Evolutionary conservation across 257 asterid species (phyloP).

Genomic region (Jacaranda copaia): DNA sequence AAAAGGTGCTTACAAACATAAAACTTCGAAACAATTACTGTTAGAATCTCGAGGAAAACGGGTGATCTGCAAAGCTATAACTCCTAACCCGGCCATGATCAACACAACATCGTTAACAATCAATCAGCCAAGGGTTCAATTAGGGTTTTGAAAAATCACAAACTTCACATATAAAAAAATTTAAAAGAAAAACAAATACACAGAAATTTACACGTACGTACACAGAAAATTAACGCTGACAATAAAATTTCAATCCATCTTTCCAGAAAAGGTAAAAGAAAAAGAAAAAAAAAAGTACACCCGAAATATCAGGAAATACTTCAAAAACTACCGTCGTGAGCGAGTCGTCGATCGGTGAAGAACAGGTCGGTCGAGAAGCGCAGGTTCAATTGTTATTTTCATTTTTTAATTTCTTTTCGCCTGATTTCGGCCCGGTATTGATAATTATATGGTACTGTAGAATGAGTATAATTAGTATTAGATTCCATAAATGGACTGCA

Average conservation of each 20-base stretch:
- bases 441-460: conserved; percentile 35
- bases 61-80: conserved; percentile 62
- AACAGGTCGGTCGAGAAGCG: conserved; percentile 64
- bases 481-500: conserved; percentile 28
- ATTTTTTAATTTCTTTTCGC: conserved; percentile 31
- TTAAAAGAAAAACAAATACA: neutral
- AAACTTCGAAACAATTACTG: conserved; percentile 38
- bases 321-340: conserved; percentile 43
- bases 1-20: conserved; percentile 41
- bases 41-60: conserved; percentile 47
- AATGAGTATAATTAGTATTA: conserved; percentile 6
- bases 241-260: conserved; percentile 25
- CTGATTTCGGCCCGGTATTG: conserved; percentile 46
- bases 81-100: conserved; percentile 55
- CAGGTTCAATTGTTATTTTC: conserved; percentile 30
- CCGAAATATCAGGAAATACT: conserved; percentile 38
- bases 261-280: neutral
- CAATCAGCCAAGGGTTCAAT: conserved; percentile 66
- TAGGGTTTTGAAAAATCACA: conserved; percentile 65
- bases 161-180: conserved; percentile 4
- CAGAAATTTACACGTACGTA: conserved; percentile 27
- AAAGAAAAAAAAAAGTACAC: conserved; percentile 12
- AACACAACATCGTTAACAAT: conserved; percentile 40
- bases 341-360: conserved; percentile 52
- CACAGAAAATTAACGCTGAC: conserved; percentile 32